A percentile compares a stretch with the other conserved stretches of the same genome.
phyloP scores from a whole-genome alignment of 2,329 filamentous ascomycete genomes.

The Aulographum hederae region DNA sequence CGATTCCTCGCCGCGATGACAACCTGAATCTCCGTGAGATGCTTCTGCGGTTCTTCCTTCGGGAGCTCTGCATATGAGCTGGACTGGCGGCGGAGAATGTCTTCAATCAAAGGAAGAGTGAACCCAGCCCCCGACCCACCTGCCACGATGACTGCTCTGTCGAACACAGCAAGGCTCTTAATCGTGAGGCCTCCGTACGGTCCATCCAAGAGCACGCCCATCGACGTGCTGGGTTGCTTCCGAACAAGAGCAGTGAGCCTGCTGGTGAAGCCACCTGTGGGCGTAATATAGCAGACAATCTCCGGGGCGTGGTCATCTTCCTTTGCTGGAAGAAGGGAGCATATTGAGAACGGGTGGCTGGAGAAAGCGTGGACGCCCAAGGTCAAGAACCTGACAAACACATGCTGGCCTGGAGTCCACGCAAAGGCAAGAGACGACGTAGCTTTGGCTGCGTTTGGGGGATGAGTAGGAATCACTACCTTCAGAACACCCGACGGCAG shows the following conservation, averaged over 20 bases:
- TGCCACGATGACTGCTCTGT: constrained; percentile 29
- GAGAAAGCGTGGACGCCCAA: constrained; percentile 25
- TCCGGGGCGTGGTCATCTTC: constrained; percentile 9
- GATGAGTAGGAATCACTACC: constrained; percentile 22
- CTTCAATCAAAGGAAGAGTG: constrained; percentile 29
- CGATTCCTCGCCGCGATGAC: constrained; percentile 3
- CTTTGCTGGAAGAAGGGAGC: constrained; percentile 22
- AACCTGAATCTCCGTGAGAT: neutral
- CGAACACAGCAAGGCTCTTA: constrained; percentile 16
- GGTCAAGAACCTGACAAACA: constrained; percentile 34
- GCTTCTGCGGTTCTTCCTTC: too few species aligned
- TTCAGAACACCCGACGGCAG: constrained; percentile 23
- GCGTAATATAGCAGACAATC: constrained; percentile 35
- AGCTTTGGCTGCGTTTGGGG: neutral
- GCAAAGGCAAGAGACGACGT: neutral
- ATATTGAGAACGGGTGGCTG: constrained; percentile 37
- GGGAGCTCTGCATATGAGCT: constrained; percentile 3
- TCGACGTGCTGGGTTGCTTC: constrained; percentile 16
- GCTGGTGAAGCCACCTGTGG: constrained; percentile 30
- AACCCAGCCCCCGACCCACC: constrained; percentile 40
- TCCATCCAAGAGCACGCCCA: constrained; percentile 36
- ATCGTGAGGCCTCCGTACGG: constrained; percentile 36
- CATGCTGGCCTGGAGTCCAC: constrained; percentile 36
- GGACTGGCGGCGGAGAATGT: constrained; percentile 10
- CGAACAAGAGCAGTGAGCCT: constrained; percentile 23